Evolutionary conservation across 2,329 filamentous ascomycete genomes (phyloP).

Genomic region (Colletotrichum sp.): DNA sequence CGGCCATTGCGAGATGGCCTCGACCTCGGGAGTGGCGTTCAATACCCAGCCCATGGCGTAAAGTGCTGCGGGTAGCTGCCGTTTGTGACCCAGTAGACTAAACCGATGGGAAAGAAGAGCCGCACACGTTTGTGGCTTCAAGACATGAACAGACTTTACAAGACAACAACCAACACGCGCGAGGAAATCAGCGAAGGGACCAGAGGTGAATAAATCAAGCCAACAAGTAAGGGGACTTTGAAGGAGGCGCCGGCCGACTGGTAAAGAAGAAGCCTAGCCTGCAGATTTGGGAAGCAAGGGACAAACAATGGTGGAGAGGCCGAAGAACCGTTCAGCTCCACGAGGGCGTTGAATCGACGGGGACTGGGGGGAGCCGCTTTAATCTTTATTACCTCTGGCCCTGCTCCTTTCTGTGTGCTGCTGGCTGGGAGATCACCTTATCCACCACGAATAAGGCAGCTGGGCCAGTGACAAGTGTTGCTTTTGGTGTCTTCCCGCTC

Average conservation of each 20-base stretch:
- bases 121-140: background rate
- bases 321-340: background rate
- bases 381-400: background rate
- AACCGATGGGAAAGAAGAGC: background rate
- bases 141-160: background rate
- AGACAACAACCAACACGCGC: background rate
- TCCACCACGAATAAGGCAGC: background rate
- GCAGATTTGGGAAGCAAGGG: background rate
- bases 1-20: slow-evolving; percentile 51
- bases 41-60: slow-evolving; percentile 54
- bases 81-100: background rate
- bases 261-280: background rate
- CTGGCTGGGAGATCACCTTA: background rate
- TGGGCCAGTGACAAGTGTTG: background rate
- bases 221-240: background rate
- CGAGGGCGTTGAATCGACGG: background rate
- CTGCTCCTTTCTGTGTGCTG: background rate
- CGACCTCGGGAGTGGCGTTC: slow-evolving; percentile 51
- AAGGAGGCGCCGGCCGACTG: background rate
- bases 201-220: background rate
- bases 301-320: background rate
- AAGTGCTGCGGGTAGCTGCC: background rate
- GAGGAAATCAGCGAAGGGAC: background rate
- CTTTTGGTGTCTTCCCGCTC: background rate
- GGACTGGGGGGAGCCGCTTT: background rate